These are phyloP conservation scores for Brasilioporus rufonigricans DNA, from an alignment of 768 basidiomycete genomes.

Conservation along the genomic window DNA sequence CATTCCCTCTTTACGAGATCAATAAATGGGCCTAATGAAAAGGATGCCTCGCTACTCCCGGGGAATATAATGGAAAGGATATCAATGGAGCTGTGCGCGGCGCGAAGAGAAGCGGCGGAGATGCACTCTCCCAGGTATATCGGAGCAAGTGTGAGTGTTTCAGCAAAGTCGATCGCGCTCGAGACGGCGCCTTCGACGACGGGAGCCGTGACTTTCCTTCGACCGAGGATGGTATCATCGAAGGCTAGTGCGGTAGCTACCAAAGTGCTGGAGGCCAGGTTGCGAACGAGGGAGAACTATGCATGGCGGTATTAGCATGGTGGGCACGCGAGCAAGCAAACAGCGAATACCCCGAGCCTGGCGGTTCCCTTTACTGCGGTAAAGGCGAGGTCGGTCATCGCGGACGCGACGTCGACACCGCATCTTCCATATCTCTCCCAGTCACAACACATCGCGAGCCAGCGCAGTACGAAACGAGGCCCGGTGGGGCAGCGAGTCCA, in stretches of 20 bases:
- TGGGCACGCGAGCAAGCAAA: conserved; percentile 3
- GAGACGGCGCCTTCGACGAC: conserved; percentile 58
- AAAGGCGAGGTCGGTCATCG: conserved; percentile 64
- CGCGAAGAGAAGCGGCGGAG: conserved; percentile 69
- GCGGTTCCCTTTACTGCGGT: conserved; percentile 65
- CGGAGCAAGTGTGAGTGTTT: conserved; percentile 71
- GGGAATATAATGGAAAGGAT: conserved; percentile 70
- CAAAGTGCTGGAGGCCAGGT: conserved; percentile 55
- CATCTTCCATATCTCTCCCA: conserved; percentile 48
- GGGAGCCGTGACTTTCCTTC: conserved; percentile 54
- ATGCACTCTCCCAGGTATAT: conserved; percentile 74
- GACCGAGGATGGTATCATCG: conserved; percentile 68
- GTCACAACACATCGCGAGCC: conserved; percentile 31
- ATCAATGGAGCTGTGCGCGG: conserved; percentile 75
- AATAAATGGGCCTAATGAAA: conserved; percentile 79
- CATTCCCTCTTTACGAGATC: conserved; percentile 78
- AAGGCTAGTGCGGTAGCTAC: conserved; percentile 57
- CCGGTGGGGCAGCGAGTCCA: conserved; percentile 20
- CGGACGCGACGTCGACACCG: conserved; percentile 65
- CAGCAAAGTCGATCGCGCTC: conserved; percentile 60
- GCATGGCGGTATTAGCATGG: conserved; percentile 3
- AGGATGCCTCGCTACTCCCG: conserved; percentile 74
- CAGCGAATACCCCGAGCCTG: conserved; percentile 55
- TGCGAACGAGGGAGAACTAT: conserved; percentile 69
- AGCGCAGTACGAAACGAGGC: conserved; percentile 2